Conservation (phyloP, 768 basidiomycete genomes). For the Boletellus ananiceps region DNA sequence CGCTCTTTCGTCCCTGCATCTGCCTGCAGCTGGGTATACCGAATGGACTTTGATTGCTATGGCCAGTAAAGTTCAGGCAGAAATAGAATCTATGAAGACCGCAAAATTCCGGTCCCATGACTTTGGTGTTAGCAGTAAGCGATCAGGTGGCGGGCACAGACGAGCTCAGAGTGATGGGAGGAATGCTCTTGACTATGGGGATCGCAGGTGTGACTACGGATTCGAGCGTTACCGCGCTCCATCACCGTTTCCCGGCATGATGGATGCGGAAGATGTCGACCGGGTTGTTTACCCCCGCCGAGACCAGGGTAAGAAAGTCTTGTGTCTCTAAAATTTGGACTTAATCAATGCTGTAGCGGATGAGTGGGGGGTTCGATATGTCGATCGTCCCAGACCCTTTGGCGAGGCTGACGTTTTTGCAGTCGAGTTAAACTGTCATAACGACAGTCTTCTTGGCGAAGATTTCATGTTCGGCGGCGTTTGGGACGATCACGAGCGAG, state of each 20-base stretch:
- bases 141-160: constrained; percentile 38
- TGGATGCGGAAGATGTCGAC: constrained; percentile 18
- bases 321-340: background rate
- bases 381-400: constrained; percentile 1
- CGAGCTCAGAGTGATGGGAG: constrained; percentile 42
- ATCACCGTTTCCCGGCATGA: constrained; percentile 14
- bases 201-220: constrained; percentile 17
- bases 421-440: constrained; percentile 19
- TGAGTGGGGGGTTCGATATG: constrained; percentile 28
- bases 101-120: background rate
- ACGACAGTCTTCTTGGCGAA: constrained; percentile 26
- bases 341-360: constrained; percentile 20
- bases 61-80: constrained; percentile 14
- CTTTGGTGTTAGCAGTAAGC: background rate
- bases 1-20: constrained; percentile 39
- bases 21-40: constrained; percentile 31
- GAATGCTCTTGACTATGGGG: constrained; percentile 35
- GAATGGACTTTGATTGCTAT: constrained; percentile 32
- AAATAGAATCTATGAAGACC: constrained; percentile 14
- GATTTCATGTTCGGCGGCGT: constrained; percentile 17
- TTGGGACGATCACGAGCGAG: constrained; percentile 23
- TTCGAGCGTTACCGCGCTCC: constrained; percentile 28
- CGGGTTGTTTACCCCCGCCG: constrained; percentile 29
- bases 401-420: constrained; percentile 21
- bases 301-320: constrained; percentile 16